phyloP scores from a whole-genome alignment of 2,329 filamentous ascomycete species.

The Epichloe elymi region DNA sequence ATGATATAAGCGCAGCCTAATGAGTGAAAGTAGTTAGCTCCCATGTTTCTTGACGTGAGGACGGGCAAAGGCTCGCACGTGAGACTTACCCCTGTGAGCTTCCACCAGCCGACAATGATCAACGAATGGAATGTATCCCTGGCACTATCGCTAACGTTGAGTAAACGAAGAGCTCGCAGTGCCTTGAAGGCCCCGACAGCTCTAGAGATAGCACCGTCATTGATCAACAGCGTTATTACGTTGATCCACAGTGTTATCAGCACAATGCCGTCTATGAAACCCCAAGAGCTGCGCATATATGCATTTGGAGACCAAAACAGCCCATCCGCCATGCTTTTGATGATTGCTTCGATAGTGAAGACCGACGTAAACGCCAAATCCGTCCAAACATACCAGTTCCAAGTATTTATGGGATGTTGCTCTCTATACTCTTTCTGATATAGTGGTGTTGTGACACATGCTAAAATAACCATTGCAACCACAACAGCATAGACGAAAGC shows the following conservation, averaged over 20 bases:
- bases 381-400: conserved; percentile 91
- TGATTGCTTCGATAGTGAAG: conserved; percentile 73
- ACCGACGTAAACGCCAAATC: conserved; percentile 80
- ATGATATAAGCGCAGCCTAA: conserved; percentile 74
- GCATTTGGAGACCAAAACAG: conserved; percentile 96
- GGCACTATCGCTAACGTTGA: conserved; percentile 94
- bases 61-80: background rate
- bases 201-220: conserved; percentile 74
- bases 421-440: conserved; percentile 83
- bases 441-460: conserved; percentile 85
- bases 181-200: conserved; percentile 96
- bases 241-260: conserved; percentile 92
- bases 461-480: conserved; percentile 93
- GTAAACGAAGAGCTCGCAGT: conserved; percentile 72
- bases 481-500: conserved; percentile 89
- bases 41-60: background rate
- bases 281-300: conserved; percentile 93
- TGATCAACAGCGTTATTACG: conserved; percentile 66
- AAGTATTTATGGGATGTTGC: conserved; percentile 41
- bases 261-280: conserved; percentile 85
- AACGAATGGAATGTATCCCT: conserved; percentile 94
- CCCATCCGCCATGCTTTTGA: conserved; percentile 92
- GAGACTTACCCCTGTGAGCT: conserved; percentile 63
- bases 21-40: conserved; percentile 7
- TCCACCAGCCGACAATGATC: conserved; percentile 88